A percentile compares a stretch with the other conserved stretches of the same genome.
phyloP scores from a whole-genome alignment of 2,329 filamentous ascomycete species.

The Tolypocladium tropicale region DNA sequence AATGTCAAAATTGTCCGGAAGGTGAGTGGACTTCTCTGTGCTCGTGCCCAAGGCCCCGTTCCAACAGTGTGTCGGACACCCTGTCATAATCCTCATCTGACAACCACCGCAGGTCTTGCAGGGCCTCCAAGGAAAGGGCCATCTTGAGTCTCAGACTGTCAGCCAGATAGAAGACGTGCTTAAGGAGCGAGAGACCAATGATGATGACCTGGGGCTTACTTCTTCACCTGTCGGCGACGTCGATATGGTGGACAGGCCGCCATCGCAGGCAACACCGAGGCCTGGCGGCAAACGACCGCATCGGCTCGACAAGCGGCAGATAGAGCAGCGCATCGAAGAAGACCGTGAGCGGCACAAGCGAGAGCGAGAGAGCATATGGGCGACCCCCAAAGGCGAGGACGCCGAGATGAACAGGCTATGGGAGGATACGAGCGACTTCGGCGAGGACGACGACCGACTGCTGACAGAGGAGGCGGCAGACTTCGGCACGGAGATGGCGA shows the following conservation, averaged over 20 bases:
- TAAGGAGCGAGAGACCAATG: constrained; percentile 62
- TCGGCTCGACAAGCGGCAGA: constrained; percentile 69
- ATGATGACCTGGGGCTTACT: constrained; percentile 42
- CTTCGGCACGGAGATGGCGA: constrained; percentile 31
- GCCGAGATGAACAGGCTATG: constrained; percentile 71
- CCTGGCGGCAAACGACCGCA: constrained; percentile 19
- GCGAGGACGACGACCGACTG: constrained; percentile 73
- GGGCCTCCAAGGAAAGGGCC: constrained; percentile 58
- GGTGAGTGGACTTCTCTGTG: constrained; percentile 34
- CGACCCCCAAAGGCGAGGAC: constrained; percentile 53
- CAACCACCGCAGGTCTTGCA: constrained; percentile 46
- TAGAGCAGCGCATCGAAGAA: constrained; percentile 94
- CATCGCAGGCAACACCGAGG: constrained; percentile 29
- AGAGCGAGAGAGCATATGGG: constrained; percentile 87
- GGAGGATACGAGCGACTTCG: constrained; percentile 79
- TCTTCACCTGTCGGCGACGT: constrained; percentile 39
- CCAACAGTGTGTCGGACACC: background rate
- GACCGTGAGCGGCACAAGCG: constrained; percentile 92
- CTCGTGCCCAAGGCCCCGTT: background rate
- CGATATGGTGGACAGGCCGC: constrained; percentile 29
- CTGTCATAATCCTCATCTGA: background rate
- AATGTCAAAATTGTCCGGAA: constrained; percentile 89
- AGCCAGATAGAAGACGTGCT: constrained; percentile 74
- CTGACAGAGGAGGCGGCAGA: constrained; percentile 61
- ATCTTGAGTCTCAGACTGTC: constrained; percentile 66